Percentiles rank a stretch among this genome's conserved stretches.
These are phyloP conservation scores for Aspergillaceae sp. DNA, from an alignment of 2,329 filamentous ascomycete species.

Conservation along the genomic window DNA sequence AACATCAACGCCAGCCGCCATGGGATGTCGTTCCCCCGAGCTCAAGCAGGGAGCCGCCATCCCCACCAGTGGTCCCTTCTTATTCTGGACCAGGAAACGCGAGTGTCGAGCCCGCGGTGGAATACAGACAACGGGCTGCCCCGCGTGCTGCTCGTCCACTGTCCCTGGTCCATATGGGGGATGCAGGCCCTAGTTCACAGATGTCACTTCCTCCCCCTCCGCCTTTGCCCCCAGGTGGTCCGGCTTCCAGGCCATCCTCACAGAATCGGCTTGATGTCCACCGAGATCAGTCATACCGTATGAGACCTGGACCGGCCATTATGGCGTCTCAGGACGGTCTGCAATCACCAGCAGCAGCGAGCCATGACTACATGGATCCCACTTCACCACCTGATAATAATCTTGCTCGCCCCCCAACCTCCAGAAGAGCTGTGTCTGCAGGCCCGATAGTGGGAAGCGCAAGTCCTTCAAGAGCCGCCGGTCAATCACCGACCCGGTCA, in stretches of 20 bases:
- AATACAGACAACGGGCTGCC: conserved; percentile 18
- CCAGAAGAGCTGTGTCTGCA: conserved; percentile 38
- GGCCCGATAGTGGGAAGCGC: conserved; percentile 32
- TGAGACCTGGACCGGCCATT: conserved; percentile 13
- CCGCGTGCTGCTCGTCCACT: conserved; percentile 22
- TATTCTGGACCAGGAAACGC: conserved; percentile 10
- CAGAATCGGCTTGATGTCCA: conserved; percentile 17
- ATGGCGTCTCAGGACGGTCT: conserved; percentile 16
- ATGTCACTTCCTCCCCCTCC: conserved; percentile 29
- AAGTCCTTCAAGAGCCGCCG: conserved; percentile 24
- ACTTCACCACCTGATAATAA: conserved; percentile 12
- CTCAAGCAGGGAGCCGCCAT: conserved; percentile 5
- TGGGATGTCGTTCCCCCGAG: conserved; percentile 9
- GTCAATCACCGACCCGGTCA: conserved; percentile 25
- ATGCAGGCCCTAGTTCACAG: conserved; percentile 19
- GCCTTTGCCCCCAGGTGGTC: conserved; percentile 22
- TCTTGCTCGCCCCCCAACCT: conserved; percentile 28
- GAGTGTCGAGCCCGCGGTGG: conserved; percentile 12
- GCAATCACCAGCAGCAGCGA: conserved; percentile 10
- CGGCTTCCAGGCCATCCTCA: conserved; percentile 26
- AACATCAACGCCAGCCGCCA: conserved; percentile 7
- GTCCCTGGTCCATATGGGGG: conserved; percentile 22
- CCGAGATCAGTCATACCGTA: conserved; percentile 1
- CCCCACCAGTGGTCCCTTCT: conserved; percentile 8
- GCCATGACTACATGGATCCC: conserved; percentile 7